phyloP scores from a whole-genome alignment of 2,329 filamentous ascomycete genomes.

The Thelonectria rubi region DNA sequence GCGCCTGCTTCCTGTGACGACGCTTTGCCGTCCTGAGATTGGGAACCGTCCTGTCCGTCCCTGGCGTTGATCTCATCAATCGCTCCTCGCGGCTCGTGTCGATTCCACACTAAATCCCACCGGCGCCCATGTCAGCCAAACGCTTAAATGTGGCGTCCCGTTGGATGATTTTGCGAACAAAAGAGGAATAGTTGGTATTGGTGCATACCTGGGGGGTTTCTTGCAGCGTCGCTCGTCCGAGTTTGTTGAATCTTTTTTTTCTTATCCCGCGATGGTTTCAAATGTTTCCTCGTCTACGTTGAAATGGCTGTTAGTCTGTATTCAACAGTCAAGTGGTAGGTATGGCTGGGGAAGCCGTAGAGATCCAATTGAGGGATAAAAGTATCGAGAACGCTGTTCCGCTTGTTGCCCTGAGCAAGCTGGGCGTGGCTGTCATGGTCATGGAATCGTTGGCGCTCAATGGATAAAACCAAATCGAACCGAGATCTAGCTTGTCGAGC shows the following conservation, averaged over 20 bases:
- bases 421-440: background rate
- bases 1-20: conserved; percentile 33
- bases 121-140: conserved; percentile 2
- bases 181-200: background rate
- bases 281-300: background rate
- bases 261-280: background rate
- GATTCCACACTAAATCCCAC: conserved; percentile 3
- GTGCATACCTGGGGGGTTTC: conserved; percentile 10
- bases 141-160: background rate
- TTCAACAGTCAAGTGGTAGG: background rate
- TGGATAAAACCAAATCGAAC: background rate
- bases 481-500: background rate
- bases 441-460: background rate
- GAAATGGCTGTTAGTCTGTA: background rate
- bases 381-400: background rate
- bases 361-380: background rate
- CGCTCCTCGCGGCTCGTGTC: conserved; percentile 23
- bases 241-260: background rate
- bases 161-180: background rate
- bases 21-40: conserved; percentile 24
- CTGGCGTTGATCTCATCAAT: conserved; percentile 10
- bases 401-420: background rate
- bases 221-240: conserved; percentile 1
- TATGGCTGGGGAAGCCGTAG: background rate
- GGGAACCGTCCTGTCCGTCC: conserved; percentile 9